A percentile compares a stretch with the other conserved stretches of the same genome.
These are phyloP conservation scores for Chaetomium strumarium DNA, from an alignment of 2,329 filamentous ascomycete species.

Conservation along the genomic window DNA sequence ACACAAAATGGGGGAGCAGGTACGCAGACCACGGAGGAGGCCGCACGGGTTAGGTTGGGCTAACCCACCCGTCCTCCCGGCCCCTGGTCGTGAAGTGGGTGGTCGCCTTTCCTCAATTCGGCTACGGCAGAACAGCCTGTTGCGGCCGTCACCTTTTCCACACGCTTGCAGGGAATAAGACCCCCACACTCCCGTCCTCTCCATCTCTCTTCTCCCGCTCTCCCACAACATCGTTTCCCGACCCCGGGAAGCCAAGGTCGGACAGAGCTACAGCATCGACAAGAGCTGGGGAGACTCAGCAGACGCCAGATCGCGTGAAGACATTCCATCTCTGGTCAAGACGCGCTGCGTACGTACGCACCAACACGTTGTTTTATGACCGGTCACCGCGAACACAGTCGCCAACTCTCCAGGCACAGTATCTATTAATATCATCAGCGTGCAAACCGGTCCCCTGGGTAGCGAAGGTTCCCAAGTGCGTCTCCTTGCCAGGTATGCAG, in stretches of 20 bases:
- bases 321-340: constrained; percentile 8
- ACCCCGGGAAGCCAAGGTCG: constrained; percentile 22
- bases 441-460: neutral
- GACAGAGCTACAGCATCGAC: constrained; percentile 17
- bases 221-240: constrained; percentile 21
- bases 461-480: neutral
- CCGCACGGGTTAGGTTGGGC: neutral
- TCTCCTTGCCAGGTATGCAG: constrained; percentile 6
- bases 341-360: neutral
- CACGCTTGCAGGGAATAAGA: constrained; percentile 20
- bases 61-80: too few relatives aligned
- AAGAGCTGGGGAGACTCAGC: constrained; percentile 8
- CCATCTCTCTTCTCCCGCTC: constrained; percentile 20
- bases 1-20: neutral
- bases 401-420: neutral
- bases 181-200: constrained; percentile 28
- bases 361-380: neutral
- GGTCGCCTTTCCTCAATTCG: constrained; percentile 10
- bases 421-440: neutral
- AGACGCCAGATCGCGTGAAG: constrained; percentile 17
- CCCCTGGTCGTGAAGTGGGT: neutral
- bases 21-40: neutral
- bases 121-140: constrained; percentile 17
- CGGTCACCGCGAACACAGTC: neutral
- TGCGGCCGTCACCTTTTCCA: constrained; percentile 14